phyloP scores from a whole-genome alignment of 805 yeast genomes.

The Yarrowia hollandica region DNA sequence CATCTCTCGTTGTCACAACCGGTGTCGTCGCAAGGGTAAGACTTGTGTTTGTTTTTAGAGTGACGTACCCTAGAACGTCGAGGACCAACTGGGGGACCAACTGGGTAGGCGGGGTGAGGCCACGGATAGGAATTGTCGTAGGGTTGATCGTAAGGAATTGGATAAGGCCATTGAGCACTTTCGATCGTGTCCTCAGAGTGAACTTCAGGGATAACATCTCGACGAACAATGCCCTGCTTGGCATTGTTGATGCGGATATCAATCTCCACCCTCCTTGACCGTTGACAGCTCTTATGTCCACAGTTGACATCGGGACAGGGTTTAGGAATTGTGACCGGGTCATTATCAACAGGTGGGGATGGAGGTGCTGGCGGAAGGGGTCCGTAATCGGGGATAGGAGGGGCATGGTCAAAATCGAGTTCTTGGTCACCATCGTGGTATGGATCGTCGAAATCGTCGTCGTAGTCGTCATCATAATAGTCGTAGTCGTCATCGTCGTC shows the following conservation, averaged over 20 bases:
- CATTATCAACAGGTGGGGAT: background rate
- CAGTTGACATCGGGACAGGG: slow-evolving; percentile 18
- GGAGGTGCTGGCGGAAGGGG: background rate
- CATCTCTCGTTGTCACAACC: slow-evolving; percentile 18
- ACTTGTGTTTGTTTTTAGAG: slow-evolving; percentile 4
- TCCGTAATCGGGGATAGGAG: slow-evolving; percentile 1
- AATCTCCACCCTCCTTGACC: background rate
- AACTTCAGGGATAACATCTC: background rate
- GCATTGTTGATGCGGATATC: slow-evolving; percentile 14
- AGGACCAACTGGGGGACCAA: slow-evolving; percentile 7
- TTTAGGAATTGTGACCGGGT: background rate
- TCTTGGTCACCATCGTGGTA: slow-evolving; percentile 9
- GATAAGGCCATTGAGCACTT: slow-evolving; percentile 13
- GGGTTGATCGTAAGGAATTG: background rate
- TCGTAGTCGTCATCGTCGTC: slow-evolving; percentile 16
- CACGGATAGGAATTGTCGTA: slow-evolving; percentile 9
- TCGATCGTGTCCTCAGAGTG: background rate
- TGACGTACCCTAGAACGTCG: slow-evolving; percentile 6
- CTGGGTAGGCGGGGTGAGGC: slow-evolving; percentile 7
- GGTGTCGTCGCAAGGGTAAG: slow-evolving; percentile 14
- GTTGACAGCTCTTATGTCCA: slow-evolving; percentile 13
- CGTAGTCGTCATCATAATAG: slow-evolving; percentile 11
- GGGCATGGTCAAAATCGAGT: slow-evolving; percentile 14
- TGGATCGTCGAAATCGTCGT: slow-evolving; percentile 14
- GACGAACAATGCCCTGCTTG: background rate